Percentiles rank a stretch among this genome's conserved stretches.
phyloP scores from a whole-genome alignment of 164 flowering plant species.

The Vitis rupestris region DNA sequence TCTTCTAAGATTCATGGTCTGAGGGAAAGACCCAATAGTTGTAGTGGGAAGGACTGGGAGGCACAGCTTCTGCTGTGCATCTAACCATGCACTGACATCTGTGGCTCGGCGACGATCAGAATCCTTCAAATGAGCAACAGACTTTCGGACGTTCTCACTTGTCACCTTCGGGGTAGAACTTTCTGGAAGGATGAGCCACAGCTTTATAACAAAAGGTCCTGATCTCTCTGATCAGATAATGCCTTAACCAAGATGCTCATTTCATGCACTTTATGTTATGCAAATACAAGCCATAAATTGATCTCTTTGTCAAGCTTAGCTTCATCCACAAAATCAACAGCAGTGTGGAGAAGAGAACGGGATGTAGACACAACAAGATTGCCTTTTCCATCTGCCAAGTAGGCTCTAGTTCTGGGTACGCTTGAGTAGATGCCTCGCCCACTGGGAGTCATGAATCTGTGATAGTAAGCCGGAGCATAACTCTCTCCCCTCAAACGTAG shows the following conservation, averaged over 20 bases:
- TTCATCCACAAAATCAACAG: constrained; percentile 35
- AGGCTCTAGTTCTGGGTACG: no score
- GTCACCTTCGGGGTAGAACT: constrained; percentile 1
- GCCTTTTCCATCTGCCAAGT: no score
- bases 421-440: no score
- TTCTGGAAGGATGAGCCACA: constrained; percentile 10
- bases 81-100: constrained; percentile 9
- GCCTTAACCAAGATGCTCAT: constrained; percentile 36
- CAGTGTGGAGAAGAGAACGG: constrained; percentile 38
- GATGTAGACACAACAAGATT: no score
- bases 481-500: no score
- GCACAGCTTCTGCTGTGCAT: constrained; percentile 15
- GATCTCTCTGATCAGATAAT: constrained; percentile 28
- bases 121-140: constrained; percentile 13
- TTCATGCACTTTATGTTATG: constrained; percentile 34
- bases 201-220: constrained; percentile 2
- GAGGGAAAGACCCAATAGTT: constrained; percentile 18
- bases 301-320: no score
- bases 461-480: no score
- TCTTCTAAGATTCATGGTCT: constrained; percentile 15
- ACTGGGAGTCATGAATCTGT: no score
- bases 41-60: constrained; percentile 19
- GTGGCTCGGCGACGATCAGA: constrained; percentile 5
- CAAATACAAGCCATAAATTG: constrained; percentile 37
- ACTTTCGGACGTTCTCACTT: constrained; percentile 8